Evolutionary conservation across 1,284 basidiomycete species (phyloP).

Genomic region (Papiliotrema nemorosa): DNA sequence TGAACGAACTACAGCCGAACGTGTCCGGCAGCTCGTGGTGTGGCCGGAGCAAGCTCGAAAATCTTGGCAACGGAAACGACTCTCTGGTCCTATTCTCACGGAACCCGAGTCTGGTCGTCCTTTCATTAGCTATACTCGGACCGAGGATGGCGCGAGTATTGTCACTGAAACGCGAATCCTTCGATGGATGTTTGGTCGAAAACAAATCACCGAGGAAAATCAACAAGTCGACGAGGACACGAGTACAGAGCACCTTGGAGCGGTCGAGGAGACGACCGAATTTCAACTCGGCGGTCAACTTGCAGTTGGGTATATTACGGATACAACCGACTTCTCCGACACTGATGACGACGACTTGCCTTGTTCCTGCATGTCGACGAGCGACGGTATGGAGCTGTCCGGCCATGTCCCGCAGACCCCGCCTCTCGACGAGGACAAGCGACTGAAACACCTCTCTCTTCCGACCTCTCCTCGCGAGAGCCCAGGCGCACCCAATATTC

Average conservation of each 20-base stretch:
- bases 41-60: conserved; percentile 32
- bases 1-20: conserved; percentile 19
- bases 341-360: conserved; percentile 12
- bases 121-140: conserved; percentile 43
- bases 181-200: conserved; percentile 23
- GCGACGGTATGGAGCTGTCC: background rate
- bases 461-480: background rate
- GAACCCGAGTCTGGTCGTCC: conserved; percentile 15
- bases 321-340: conserved; percentile 11
- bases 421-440: background rate
- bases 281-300: conserved; percentile 2
- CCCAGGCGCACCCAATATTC: background rate
- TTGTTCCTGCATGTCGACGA: background rate
- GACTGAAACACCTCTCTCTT: background rate
- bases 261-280: conserved; percentile 10
- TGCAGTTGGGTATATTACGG: conserved; percentile 3
- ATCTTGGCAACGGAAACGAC: conserved; percentile 2
- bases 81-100: background rate
- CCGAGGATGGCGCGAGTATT: conserved; percentile 37
- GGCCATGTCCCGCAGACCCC: background rate
- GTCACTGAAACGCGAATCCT: conserved; percentile 38
- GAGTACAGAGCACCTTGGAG: too few relatives aligned
- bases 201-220: background rate
- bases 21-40: conserved; percentile 33
- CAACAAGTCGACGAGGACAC: too few relatives aligned